Percentiles rank a stretch among this genome's conserved stretches.
These are phyloP conservation scores for Paxillus ammoniavirescens DNA, from an alignment of 768 basidiomycete genomes.

Conservation along the genomic window DNA sequence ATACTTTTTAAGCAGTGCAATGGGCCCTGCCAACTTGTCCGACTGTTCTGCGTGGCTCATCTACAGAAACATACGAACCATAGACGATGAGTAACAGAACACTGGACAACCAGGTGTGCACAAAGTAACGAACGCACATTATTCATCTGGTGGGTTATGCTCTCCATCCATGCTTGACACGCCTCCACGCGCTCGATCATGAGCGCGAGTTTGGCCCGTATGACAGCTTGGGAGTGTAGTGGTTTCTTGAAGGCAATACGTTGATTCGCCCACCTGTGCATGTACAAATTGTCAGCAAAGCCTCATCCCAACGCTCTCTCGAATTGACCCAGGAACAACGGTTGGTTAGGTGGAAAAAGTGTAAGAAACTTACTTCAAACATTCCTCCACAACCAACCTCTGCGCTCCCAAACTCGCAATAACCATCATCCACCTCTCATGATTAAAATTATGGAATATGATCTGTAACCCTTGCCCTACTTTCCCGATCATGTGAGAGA, in stretches of 20 bases:
- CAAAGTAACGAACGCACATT: slow-evolving; percentile 46
- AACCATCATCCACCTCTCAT: slow-evolving; percentile 87
- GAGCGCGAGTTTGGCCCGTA: slow-evolving; percentile 79
- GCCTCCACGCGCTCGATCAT: slow-evolving; percentile 92
- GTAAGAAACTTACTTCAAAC: slow-evolving; percentile 59
- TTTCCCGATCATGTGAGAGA: slow-evolving; percentile 81
- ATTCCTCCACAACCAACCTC: slow-evolving; percentile 83
- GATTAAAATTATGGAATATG: slow-evolving; percentile 85
- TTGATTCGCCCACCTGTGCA: slow-evolving; percentile 77
- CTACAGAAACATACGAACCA: slow-evolving; percentile 34
- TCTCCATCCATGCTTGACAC: slow-evolving; percentile 90
- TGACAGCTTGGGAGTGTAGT: slow-evolving; percentile 76
- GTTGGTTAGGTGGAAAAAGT: not conserved
- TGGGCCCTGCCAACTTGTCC: slow-evolving; percentile 79
- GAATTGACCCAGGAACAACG: not conserved
- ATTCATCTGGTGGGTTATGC: slow-evolving; percentile 89
- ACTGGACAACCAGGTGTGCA: not conserved
- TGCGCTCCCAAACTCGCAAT: slow-evolving; percentile 71
- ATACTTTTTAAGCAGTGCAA: slow-evolving; percentile 86
- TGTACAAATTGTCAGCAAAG: slow-evolving; percentile 6
- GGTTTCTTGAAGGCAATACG: slow-evolving; percentile 93
- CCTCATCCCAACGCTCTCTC: too few relatives aligned
- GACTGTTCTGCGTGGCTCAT: slow-evolving; percentile 88
- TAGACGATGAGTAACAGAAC: not conserved
- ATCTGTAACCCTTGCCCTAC: slow-evolving; percentile 82